Evolutionary conservation across 2,329 filamentous ascomycete genomes (phyloP), one percentile per base, ranked within the genome.

Genomic region (Ceratocystiopsis minuta): DNA sequence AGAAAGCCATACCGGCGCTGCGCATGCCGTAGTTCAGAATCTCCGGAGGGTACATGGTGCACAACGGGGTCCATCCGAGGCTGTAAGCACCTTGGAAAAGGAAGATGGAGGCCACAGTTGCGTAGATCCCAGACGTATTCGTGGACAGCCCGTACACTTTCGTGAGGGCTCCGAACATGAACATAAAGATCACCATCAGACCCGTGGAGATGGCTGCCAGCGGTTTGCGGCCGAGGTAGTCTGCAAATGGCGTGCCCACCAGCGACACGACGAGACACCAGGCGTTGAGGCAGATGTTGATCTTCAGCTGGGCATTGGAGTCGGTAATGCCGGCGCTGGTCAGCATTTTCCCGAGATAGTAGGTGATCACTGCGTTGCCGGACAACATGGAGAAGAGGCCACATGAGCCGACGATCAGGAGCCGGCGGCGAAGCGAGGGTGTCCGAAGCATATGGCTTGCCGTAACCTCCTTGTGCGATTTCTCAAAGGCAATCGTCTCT

Each of bases 61-160:
- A 57, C 16, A 68, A 56, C 42, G 63, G 63, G 17, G 65, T 66
- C 59, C 63, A 67, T 18, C 60, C 64, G 43, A 72, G 54, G 1
- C 64, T 67, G 55, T 64, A 74, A 20, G 68, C 59, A 44, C 66
- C 64, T 2, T 65, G 65, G 45, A 70, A 71, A 35, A 73, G 56
- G 55, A 71, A 73, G 41, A 71, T 66, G 51, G 70, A 65, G 18
- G 65, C 66, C 15, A 72, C 42, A 6, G 44, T 43, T 32, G 37
- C 46, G 37, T 45, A 45, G 36, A 39, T 35, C 3, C 43, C 45
- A 47, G 13, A 16, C 41, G n/a, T 45, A 39, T 16, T 20, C 32
- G 3, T 28, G 33, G 16, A n/a, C n/a, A n/a, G n/a, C n/a, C n/a
- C n/a, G n/a, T n/a, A n/a, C n/a, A n/a, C n/a, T 39, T 38, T 3